Conservation (phyloP, 2,329 filamentous ascomycete species). For the Colletotrichum sp. region DNA sequence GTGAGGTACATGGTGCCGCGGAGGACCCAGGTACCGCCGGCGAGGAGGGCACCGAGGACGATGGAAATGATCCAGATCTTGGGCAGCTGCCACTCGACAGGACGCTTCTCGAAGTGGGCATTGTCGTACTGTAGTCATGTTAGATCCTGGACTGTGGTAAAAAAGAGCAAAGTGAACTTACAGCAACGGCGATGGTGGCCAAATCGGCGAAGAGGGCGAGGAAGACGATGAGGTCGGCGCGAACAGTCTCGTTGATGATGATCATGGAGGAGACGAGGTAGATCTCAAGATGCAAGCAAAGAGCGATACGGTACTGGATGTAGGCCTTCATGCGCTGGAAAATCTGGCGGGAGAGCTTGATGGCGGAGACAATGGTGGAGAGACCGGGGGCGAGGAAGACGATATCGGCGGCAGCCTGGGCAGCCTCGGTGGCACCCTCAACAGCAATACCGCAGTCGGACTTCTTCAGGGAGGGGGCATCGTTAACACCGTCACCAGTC, state of each 20-base stretch:
- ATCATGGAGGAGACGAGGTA: constrained; percentile 81
- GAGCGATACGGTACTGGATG: constrained; percentile 78
- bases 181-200: constrained; percentile 76
- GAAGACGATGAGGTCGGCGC: constrained; percentile 77
- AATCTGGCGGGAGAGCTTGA: constrained; percentile 77
- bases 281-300: constrained; percentile 76
- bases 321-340: constrained; percentile 83
- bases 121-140: constrained; percentile 64
- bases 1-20: constrained; percentile 72
- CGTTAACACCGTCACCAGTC: constrained; percentile 80
- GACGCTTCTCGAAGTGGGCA: constrained; percentile 75
- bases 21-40: constrained; percentile 74
- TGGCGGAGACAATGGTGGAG: constrained; percentile 73
- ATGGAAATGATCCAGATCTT: constrained; percentile 83
- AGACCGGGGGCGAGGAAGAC: constrained; percentile 78
- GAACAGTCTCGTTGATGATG: constrained; percentile 79
- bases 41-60: constrained; percentile 71
- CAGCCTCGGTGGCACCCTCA: constrained; percentile 74
- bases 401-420: constrained; percentile 75
- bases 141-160: background rate
- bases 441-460: constrained; percentile 77
- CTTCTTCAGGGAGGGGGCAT: constrained; percentile 76
- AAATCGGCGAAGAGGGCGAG: constrained; percentile 81
- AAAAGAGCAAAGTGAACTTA: background rate
- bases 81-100: constrained; percentile 80